These are phyloP conservation scores for Lactarius akahatsu DNA, from an alignment of 768 basidiomycete genomes.

Conservation along the genomic window DNA sequence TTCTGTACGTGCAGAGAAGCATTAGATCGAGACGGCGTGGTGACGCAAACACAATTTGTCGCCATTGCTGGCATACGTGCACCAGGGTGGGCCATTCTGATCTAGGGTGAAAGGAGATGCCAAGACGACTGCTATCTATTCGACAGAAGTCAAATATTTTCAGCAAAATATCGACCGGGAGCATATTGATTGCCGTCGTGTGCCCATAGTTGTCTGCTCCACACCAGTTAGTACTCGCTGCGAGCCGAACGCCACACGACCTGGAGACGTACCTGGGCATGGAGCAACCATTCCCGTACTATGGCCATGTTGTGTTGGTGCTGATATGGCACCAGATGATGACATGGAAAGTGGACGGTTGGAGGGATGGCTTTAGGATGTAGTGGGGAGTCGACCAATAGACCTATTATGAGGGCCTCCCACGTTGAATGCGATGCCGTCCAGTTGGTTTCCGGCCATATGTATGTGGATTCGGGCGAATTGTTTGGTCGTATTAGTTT, in stretches of 20 bases:
- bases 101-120: background rate
- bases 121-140: background rate
- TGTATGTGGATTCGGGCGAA: no score
- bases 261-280: no score
- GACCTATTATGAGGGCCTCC: no score
- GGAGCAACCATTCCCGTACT: no score
- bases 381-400: no score
- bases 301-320: no score
- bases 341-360: no score
- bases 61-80: constrained; percentile 7
- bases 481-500: no score
- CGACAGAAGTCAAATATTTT: background rate
- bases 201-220: background rate
- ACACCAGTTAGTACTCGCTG: background rate
- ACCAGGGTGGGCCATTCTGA: background rate
- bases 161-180: background rate
- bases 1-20: background rate
- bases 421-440: no score
- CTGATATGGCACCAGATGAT: no score
- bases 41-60: background rate
- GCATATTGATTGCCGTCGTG: background rate
- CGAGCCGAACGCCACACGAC: background rate
- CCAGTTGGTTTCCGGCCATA: no score
- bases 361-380: no score
- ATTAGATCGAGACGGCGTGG: background rate